These are phyloP conservation scores for Copromyces sp. DNA, from an alignment of 495 filamentous ascomycete species.

Conservation along the genomic window DNA sequence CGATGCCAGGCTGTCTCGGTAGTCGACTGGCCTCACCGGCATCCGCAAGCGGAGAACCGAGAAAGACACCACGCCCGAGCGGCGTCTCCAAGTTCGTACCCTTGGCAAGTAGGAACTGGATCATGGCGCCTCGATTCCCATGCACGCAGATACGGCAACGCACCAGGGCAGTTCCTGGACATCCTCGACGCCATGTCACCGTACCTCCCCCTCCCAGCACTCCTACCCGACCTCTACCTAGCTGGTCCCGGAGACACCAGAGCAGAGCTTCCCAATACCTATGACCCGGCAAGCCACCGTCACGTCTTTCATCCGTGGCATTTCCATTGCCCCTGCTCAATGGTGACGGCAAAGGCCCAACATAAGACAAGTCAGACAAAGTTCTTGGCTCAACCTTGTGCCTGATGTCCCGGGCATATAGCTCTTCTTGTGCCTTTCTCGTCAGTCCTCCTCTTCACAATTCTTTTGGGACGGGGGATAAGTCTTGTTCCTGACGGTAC, in stretches of 20 bases:
- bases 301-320: not conserved
- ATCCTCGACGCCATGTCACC: constrained; percentile 1
- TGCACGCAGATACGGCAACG: not conserved
- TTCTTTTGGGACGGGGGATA: not conserved
- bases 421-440: not conserved
- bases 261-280: not conserved
- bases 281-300: not conserved
- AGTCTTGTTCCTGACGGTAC: not conserved
- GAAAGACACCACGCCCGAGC: not conserved
- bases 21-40: not conserved
- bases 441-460: not conserved
- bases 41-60: not conserved
- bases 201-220: not conserved
- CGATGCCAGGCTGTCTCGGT: not conserved
- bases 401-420: not conserved
- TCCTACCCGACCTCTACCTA: constrained; percentile 8
- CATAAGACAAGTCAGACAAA: not conserved
- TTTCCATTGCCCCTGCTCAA: not conserved
- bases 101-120: not conserved
- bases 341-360: not conserved
- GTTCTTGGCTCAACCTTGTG: not conserved
- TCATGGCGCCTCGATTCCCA: not conserved
- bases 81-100: not conserved
- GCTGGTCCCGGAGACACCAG: not conserved
- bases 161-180: not conserved